Evolutionary conservation across 768 basidiomycete species (phyloP).

Genomic region (Scleroderma bovista): DNA sequence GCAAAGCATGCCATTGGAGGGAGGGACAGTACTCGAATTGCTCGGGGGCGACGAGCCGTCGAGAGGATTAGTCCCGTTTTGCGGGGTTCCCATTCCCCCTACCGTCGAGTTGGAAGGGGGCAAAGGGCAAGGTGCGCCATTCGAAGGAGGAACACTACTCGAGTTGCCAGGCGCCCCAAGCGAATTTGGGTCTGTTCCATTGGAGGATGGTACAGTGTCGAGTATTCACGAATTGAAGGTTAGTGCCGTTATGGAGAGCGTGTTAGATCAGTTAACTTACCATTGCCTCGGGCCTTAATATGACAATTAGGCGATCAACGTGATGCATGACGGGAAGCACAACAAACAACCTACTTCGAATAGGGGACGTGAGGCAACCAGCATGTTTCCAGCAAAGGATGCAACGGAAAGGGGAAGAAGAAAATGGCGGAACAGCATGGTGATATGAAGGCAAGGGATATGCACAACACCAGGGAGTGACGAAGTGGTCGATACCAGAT

Average conservation of each 20-base stretch:
- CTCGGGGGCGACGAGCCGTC: no score
- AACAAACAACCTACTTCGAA: slow-evolving; percentile 5
- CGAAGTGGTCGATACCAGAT: background rate
- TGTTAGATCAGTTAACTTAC: background rate
- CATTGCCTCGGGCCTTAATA: background rate
- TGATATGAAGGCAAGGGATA: background rate
- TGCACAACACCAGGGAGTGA: background rate
- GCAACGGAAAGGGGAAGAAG: slow-evolving; percentile 18
- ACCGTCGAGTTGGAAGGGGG: no score
- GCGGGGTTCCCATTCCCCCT: no score
- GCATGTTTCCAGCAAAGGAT: slow-evolving; percentile 16
- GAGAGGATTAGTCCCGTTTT: no score
- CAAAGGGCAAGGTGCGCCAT: background rate
- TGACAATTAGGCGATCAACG: background rate
- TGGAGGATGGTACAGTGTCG: background rate
- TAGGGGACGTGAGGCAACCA: slow-evolving; percentile 22
- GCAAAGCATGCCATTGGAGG: no score
- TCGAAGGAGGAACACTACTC: background rate
- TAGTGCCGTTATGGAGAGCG: background rate
- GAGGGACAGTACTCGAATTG: no score
- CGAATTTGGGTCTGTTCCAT: background rate
- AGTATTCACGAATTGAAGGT: background rate
- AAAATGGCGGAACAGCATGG: slow-evolving; percentile 14
- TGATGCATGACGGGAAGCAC: background rate
- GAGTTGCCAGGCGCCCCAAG: background rate